These are phyloP conservation scores for Acaromyces ingoldii DNA, from an alignment of 1,284 basidiomycete genomes.

Conservation along the genomic window DNA sequence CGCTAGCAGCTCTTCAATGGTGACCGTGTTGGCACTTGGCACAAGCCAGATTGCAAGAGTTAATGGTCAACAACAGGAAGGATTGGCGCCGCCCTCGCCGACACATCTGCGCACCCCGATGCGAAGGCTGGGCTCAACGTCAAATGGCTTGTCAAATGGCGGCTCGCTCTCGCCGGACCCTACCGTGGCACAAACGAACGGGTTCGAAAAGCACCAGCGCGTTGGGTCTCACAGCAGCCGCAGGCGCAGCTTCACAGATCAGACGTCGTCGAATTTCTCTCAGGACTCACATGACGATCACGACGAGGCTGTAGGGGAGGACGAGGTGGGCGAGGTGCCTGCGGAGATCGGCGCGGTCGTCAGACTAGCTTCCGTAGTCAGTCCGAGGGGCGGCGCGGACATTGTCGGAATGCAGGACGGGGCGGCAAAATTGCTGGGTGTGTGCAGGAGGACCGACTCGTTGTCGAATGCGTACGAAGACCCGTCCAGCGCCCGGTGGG, in stretches of 20 bases:
- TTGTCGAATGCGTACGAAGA: neutral
- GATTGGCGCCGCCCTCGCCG: neutral
- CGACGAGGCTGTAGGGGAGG: neutral
- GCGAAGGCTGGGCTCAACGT: neutral
- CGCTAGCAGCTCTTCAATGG: neutral
- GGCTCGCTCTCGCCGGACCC: neutral
- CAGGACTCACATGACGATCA: neutral
- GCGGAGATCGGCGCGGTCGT: neutral
- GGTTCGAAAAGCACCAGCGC: neutral
- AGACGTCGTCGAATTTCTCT: neutral
- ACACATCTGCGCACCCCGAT: neutral
- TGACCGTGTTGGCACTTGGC: neutral
- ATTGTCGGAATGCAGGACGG: neutral
- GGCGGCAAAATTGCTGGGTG: neutral
- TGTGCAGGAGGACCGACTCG: neutral
- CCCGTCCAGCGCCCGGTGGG: neutral
- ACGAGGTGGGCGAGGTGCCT: neutral
- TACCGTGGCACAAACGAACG: neutral
- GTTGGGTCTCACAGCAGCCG: neutral
- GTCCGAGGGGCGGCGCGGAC: constrained; percentile 3
- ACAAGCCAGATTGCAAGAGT: neutral
- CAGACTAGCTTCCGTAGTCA: neutral
- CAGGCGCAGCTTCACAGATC: neutral
- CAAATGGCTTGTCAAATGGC: too few species aligned
- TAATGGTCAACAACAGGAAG: neutral